Conservation (phyloP, 208 protist species). For the Trichomonas tenax region DNA sequence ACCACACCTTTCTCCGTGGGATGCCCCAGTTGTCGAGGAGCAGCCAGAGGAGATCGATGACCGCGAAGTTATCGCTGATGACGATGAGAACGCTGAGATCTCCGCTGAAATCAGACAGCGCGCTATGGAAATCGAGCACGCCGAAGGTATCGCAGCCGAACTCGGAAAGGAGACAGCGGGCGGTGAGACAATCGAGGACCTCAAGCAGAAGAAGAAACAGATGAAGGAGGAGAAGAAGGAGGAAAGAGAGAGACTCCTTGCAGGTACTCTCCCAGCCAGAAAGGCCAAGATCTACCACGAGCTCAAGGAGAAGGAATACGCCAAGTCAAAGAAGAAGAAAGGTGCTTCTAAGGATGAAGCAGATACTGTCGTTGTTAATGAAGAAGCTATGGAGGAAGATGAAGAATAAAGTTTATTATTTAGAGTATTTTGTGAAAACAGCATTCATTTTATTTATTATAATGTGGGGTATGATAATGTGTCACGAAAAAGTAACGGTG, state of each 20-base stretch:
- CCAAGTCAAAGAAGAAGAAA: not conserved
- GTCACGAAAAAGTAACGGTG: too few species aligned
- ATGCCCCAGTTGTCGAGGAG: not conserved
- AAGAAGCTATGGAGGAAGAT: slow-evolving; percentile 12
- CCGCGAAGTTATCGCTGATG: not conserved
- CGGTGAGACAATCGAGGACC: not conserved
- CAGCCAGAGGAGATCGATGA: not conserved
- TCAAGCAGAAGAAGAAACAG: not conserved
- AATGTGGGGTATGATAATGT: too few species aligned
- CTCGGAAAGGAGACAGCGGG: not conserved
- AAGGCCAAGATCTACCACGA: not conserved
- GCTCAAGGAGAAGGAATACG: not conserved
- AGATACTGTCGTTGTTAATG: not conserved
- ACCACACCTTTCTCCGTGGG: not conserved
- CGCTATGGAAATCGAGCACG: not conserved
- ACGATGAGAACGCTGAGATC: not conserved
- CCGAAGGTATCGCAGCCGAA: not conserved
- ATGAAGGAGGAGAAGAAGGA: slow-evolving; percentile 4
- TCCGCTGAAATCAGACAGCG: not conserved
- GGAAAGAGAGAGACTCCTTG: not conserved
- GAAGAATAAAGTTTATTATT: not conserved
- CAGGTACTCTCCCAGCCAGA: not conserved
- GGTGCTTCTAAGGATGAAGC: not conserved
- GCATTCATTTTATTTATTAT: too few species aligned
- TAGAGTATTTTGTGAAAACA: not conserved